Evolutionary conservation across 2,329 filamentous ascomycete species (phyloP).

Genomic region (Botrytis sinoallii): DNA sequence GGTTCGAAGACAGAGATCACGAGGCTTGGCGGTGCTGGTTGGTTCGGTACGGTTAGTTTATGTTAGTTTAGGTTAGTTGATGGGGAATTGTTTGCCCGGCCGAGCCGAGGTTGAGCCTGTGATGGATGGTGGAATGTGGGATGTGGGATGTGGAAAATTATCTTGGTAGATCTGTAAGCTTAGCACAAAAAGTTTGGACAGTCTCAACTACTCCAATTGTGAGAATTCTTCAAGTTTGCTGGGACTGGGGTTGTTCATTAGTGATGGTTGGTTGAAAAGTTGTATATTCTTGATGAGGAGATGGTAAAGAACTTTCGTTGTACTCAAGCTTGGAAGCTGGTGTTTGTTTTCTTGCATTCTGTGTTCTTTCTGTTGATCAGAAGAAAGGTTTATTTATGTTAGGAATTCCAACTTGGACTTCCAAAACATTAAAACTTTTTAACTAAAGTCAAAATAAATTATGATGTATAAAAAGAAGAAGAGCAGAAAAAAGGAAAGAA

Average conservation of each 20-base stretch:
- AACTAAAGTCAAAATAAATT: too few relatives aligned
- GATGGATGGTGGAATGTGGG: background rate
- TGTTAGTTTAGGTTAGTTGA: background rate
- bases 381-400: background rate
- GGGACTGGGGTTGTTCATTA: too few relatives aligned
- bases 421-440: rapidly evolving
- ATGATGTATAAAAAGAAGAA: background rate
- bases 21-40: background rate
- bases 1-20: background rate
- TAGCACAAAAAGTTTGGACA: too few relatives aligned
- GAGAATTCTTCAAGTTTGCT: too few relatives aligned
- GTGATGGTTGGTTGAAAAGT: too few relatives aligned
- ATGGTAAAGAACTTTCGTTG: background rate
- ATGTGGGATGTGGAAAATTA: too few relatives aligned
- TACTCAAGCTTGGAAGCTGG: background rate
- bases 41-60: background rate
- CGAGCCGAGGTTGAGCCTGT: background rate
- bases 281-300: background rate
- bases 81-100: background rate
- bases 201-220: too few relatives aligned
- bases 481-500: too few relatives aligned
- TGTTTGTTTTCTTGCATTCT: background rate
- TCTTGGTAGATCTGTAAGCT: too few relatives aligned
- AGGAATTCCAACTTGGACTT: background rate
- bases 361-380: background rate